A percentile compares a stretch with the other conserved stretches of the same genome.
Evolutionary conservation across 1,284 basidiomycete genomes (phyloP).

Genomic region (Boletus semigastroideus): DNA sequence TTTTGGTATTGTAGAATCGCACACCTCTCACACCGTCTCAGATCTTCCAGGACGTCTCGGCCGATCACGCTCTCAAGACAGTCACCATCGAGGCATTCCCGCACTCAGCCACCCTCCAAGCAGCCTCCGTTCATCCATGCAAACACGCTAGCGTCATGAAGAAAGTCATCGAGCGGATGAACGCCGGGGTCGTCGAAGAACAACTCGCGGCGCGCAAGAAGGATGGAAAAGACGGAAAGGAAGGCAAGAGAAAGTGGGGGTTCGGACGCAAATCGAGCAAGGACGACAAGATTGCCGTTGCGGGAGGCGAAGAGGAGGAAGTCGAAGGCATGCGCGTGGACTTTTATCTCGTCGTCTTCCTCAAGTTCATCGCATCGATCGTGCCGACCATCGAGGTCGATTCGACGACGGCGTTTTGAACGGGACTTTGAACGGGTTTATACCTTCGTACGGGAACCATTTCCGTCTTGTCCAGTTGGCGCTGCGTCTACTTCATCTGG

Average conservation of each 20-base stretch:
- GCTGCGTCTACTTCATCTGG: not conserved
- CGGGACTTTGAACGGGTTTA: constrained; percentile 11
- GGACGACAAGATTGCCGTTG: constrained; percentile 45
- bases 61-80: constrained; percentile 98
- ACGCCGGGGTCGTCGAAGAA: constrained; percentile 79
- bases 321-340: constrained; percentile 91
- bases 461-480: not conserved
- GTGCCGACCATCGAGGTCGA: constrained; percentile 96
- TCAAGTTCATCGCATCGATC: constrained; percentile 95
- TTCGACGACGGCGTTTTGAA: constrained; percentile 81
- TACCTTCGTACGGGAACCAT: constrained; percentile 19
- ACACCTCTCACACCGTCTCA: constrained; percentile 83
- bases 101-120: constrained; percentile 81
- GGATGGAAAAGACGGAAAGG: constrained; percentile 53
- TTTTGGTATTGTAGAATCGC: constrained; percentile 60
- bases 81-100: constrained; percentile 99
- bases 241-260: constrained; percentile 80
- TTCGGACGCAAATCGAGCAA: constrained; percentile 76
- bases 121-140: constrained; percentile 95
- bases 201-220: constrained; percentile 62
- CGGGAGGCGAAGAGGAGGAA: constrained; percentile 63
- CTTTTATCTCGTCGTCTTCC: constrained; percentile 93
- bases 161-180: constrained; percentile 99
- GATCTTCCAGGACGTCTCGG: constrained; percentile 96
- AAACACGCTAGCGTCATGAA: constrained; percentile 99